Evolutionary conservation across 257 asterid species (phyloP).

Genomic region (Plantago elongata): DNA sequence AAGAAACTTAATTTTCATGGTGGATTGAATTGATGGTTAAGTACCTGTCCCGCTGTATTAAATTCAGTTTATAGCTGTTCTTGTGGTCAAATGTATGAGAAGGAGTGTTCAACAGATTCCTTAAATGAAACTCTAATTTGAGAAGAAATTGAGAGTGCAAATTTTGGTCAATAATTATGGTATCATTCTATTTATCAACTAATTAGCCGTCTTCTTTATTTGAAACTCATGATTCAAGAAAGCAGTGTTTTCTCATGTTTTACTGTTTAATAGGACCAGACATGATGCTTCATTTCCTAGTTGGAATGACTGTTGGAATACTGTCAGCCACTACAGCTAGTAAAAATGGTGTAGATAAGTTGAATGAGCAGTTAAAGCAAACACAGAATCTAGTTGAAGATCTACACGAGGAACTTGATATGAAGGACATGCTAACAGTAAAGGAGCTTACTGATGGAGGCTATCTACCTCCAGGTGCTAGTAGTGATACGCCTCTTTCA

Average conservation of each 20-base stretch:
- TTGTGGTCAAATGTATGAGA: not conserved
- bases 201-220: not conserved
- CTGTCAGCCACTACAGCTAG: constrained; percentile 32
- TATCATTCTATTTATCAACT: not conserved
- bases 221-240: not conserved
- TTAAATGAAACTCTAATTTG: not conserved
- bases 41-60: not conserved
- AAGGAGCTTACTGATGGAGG: constrained; percentile 38
- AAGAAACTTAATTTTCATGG: not conserved
- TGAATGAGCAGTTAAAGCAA: constrained; percentile 47
- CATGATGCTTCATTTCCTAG: constrained; percentile 37
- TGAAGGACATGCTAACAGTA: constrained; percentile 53
- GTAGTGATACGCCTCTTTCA: constrained; percentile 18
- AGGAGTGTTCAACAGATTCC: too few species aligned
- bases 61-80: not conserved
- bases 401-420: constrained; percentile 59
- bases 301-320: constrained; percentile 61
- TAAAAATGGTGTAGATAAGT: constrained; percentile 37
- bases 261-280: constrained; percentile 35
- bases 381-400: constrained; percentile 52
- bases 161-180: not conserved
- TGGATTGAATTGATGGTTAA: not conserved
- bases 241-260: not conserved
- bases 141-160: not conserved
- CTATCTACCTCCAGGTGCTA: constrained; percentile 19